Evolutionary conservation across 2,329 filamentous ascomycete species (phyloP).

Genomic region (Dendryphion nanum): DNA sequence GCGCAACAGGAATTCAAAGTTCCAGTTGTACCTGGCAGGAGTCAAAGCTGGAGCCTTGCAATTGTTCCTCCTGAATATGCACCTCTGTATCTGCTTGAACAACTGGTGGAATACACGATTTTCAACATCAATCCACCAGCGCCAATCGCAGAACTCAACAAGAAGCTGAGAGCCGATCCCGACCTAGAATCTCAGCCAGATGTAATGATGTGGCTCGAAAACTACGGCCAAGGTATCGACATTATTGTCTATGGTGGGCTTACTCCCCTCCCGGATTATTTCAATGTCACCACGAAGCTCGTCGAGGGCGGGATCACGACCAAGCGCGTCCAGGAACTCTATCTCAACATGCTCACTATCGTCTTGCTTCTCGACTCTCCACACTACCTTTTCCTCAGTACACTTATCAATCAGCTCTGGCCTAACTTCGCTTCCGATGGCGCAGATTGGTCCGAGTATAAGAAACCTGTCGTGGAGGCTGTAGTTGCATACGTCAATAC

Average conservation of each 20-base stretch:
- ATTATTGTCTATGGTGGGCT: background rate
- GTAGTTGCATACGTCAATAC: conserved; percentile 17
- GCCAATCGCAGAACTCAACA: conserved; percentile 19
- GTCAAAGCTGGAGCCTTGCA: conserved; percentile 3
- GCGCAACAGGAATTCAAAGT: conserved; percentile 4
- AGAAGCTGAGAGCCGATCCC: conserved; percentile 9
- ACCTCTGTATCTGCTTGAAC: conserved; percentile 19
- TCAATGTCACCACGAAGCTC: background rate
- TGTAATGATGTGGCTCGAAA: conserved; percentile 20
- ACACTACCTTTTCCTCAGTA: conserved; percentile 1
- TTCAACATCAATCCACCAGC: conserved; percentile 22
- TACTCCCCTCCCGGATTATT: background rate
- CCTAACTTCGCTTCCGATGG: background rate
- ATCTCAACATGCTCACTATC: conserved; percentile 15
- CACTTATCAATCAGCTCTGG: conserved; percentile 2
- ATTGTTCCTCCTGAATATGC: conserved; percentile 7
- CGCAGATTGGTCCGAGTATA: conserved; percentile 12
- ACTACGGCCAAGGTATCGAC: conserved; percentile 16
- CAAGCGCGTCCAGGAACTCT: conserved; percentile 8
- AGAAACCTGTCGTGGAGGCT: conserved; percentile 14
- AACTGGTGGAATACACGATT: conserved; percentile 16
- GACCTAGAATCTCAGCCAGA: conserved; percentile 4
- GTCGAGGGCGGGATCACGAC: conserved; percentile 11
- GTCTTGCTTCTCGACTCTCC: conserved; percentile 7
- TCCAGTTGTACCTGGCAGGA: conserved; percentile 13